Conservation (phyloP, 495 filamentous ascomycete genomes). For the Clavariopsis aquatica region DNA sequence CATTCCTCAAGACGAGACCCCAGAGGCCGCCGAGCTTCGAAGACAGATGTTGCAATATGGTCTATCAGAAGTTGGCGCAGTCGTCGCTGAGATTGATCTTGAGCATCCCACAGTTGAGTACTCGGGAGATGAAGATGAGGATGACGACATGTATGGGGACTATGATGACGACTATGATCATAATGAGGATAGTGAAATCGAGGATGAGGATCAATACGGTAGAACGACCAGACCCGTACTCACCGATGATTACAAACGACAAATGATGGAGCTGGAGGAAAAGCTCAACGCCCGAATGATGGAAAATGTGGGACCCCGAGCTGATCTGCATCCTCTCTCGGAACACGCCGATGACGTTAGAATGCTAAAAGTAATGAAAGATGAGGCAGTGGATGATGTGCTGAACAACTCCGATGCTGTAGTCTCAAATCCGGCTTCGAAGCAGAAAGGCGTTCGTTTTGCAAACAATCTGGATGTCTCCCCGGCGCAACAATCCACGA, state of each 20-base stretch:
- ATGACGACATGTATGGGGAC: slow-evolving; percentile 51
- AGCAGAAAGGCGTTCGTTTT: slow-evolving; percentile 77
- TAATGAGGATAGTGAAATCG: slow-evolving; percentile 54
- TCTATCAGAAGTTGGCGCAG: slow-evolving; percentile 77
- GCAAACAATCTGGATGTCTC: slow-evolving; percentile 71
- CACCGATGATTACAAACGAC: slow-evolving; percentile 66
- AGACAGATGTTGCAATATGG: slow-evolving; percentile 91
- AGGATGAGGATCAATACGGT: slow-evolving; percentile 69
- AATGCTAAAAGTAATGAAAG: slow-evolving; percentile 32
- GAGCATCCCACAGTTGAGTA: slow-evolving; percentile 60
- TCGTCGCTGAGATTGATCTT: slow-evolving; percentile 90
- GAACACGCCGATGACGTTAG: slow-evolving; percentile 38
- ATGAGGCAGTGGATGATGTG: slow-evolving; percentile 21
- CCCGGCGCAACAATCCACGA: slow-evolving; percentile 12
- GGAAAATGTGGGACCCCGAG: slow-evolving; percentile 45
- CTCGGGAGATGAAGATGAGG: slow-evolving; percentile 50
- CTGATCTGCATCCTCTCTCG: slow-evolving; percentile 31
- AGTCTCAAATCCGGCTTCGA: neutral
- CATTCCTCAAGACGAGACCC: slow-evolving; percentile 64
- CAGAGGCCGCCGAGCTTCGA: slow-evolving; percentile 77
- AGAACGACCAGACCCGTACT: slow-evolving; percentile 63
- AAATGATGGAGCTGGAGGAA: slow-evolving; percentile 48
- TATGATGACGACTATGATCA: slow-evolving; percentile 56
- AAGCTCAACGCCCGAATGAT: slow-evolving; percentile 43
- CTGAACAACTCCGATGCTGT: neutral